phyloP scores from a whole-genome alignment of 2,329 filamentous ascomycete species.

The Mollisia scopiformis region DNA sequence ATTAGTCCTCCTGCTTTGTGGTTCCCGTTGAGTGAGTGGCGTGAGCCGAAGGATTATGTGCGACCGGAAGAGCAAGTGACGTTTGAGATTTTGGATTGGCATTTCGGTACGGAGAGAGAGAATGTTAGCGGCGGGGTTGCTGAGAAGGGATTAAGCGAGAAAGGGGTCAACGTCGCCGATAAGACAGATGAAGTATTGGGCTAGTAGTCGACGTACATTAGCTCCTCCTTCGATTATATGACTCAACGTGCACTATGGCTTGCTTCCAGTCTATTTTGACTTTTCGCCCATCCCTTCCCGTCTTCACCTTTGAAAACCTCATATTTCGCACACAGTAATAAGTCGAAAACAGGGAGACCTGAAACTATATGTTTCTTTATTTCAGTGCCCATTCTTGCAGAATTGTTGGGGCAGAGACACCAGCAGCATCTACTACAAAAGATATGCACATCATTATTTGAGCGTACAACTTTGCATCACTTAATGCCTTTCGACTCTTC shows the following conservation, averaged over 20 bases:
- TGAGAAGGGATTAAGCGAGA: slow-evolving; percentile 3
- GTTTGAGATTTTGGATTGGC: slow-evolving; percentile 13
- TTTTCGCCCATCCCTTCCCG: no score
- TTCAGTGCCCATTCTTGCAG: background rate
- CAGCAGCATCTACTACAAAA: slow-evolving; percentile 9
- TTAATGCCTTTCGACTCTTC: background rate
- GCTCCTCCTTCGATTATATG: no score
- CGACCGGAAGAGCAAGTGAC: slow-evolving; percentile 29
- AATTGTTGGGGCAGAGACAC: slow-evolving; percentile 6
- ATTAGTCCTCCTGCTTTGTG: slow-evolving; percentile 24
- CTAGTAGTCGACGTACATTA: no score
- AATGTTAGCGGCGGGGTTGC: background rate
- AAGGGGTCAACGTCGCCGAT: slow-evolving; percentile 7
- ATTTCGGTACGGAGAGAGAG: slow-evolving; percentile 15
- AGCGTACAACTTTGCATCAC: slow-evolving; percentile 12
- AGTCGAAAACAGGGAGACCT: no score
- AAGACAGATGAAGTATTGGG: no score
- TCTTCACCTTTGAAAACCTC: no score
- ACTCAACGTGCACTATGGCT: no score
- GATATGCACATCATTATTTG: slow-evolving; percentile 20
- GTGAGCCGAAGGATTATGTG: slow-evolving; percentile 41
- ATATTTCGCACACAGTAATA: no score
- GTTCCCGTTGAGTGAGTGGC: slow-evolving; percentile 33
- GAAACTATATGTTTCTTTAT: no score
- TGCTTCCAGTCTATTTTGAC: no score